Base-by-base conservation (phyloP, 1,139 yeast genomes). In the Meyerozyma sp. region DNA sequence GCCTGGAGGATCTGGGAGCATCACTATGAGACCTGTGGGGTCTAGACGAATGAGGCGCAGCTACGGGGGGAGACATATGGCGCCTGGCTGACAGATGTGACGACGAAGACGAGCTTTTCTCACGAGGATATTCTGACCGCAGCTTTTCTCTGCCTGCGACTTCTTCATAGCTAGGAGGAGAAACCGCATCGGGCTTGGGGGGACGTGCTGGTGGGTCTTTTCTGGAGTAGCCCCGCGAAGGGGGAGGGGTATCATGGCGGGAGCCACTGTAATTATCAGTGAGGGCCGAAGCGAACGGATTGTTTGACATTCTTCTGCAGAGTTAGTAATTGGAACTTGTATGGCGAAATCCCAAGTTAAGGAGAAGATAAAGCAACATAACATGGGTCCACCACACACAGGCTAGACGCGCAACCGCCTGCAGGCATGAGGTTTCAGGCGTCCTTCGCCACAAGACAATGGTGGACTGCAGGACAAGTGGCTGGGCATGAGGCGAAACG, bases 141-240 rank as follows among this genome's bases (percentile, higher is more conserved):
- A 63, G 60, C 27, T 62, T 61, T 32, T 69, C 73, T 13, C 63
- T 59, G n/a, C 81, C 82, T 1, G 87, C 81, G 16, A 75, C 84
- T 54, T 84, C 91, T 51, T 82, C 88, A 56, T 84, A 83, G 0
- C 87, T 70, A 5, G 91, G 89, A 16, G 74, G 73, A 3, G 84
- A 68, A 7, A 52, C 49, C 21, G 32, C 41, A 8, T 52, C 54
- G 16, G 59, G 53, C 48, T 65, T 66, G 36, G 68, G 65, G 8
- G 69, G 70, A 43, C 65, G 63, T 40, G 62, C 59, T 41, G 65
- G 66, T 53, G 66, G 68, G 35, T 44, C 51, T 23, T 37, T 30
- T 23, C 29, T 20, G 42, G 41, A 18, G 43, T 42, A 37, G 47
- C 41, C n/a, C 35, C 29, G 32, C 54, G 63, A 70, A 23, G 70